A percentile compares a stretch with the other conserved stretches of the same genome.
Conservation (phyloP, 164 flowering plant genomes). For the Warburgia ugandensis region DNA sequence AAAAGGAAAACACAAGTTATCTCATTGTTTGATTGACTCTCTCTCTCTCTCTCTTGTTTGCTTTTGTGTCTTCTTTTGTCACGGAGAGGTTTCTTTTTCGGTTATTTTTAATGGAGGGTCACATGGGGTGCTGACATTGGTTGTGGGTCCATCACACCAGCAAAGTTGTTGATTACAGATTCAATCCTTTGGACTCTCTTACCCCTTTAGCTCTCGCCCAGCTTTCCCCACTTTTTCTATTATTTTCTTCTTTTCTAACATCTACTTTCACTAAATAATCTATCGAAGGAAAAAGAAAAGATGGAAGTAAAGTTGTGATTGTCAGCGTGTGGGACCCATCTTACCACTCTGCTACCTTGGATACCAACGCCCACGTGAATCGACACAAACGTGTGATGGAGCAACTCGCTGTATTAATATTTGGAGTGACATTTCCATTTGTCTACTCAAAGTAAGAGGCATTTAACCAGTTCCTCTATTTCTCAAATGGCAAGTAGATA, state of each 20-base stretch:
- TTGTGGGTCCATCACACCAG: slow-evolving; percentile 2
- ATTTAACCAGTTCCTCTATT: too few species aligned
- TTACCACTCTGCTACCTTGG: too few species aligned
- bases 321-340: too few species aligned
- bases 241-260: background rate
- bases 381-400: too few species aligned
- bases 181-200: slow-evolving; percentile 1
- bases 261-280: too few species aligned
- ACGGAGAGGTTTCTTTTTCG: slow-evolving; percentile 2
- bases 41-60: background rate
- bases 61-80: slow-evolving; percentile 2
- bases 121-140: slow-evolving; percentile 15
- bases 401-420: too few species aligned
- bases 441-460: too few species aligned
- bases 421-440: too few species aligned
- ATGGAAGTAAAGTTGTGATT: too few species aligned
- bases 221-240: background rate
- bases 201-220: slow-evolving; percentile 2
- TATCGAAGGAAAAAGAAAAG: too few species aligned
- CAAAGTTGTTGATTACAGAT: slow-evolving; percentile 5
- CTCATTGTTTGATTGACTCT: background rate
- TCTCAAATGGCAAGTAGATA: too few species aligned
- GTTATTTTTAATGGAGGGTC: slow-evolving; percentile 4
- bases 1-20: background rate
- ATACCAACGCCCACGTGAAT: too few species aligned